Conservation (phyloP, 78 protist species). For the Goniomonas avonlea region DNA sequence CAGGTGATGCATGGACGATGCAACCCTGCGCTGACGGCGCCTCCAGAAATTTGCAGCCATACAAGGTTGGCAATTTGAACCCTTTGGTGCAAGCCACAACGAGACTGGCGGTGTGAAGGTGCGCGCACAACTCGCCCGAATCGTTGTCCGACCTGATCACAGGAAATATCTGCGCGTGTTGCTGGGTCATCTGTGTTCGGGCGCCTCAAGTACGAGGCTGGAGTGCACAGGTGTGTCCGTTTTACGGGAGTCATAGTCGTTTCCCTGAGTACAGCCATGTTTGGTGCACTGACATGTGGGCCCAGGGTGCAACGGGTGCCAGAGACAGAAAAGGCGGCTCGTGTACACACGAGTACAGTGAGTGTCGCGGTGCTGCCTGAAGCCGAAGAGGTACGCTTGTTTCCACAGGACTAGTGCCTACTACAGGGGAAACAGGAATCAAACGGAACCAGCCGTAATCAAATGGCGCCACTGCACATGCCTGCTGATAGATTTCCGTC, state of each 20-base stretch:
- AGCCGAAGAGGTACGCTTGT: slow-evolving; percentile 34
- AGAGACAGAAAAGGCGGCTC: slow-evolving; percentile 69
- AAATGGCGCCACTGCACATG: too few relatives aligned
- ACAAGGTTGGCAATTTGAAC: slow-evolving; percentile 59
- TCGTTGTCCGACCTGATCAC: neutral
- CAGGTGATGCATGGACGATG: slow-evolving; percentile 77
- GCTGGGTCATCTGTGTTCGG: slow-evolving; percentile 44
- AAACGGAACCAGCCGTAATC: too few relatives aligned
- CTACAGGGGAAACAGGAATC: too few relatives aligned
- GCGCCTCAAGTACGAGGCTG: slow-evolving; percentile 57
- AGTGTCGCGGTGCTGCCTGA: slow-evolving; percentile 78
- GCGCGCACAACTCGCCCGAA: neutral
- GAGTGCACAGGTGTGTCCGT: slow-evolving; percentile 80
- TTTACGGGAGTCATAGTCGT: neutral
- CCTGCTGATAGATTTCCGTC: too few relatives aligned
- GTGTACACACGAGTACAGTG: slow-evolving; percentile 78
- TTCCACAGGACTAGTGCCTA: too few relatives aligned
- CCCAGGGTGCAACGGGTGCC: slow-evolving; percentile 85
- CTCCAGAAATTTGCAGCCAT: slow-evolving; percentile 24
- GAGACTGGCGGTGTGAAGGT: slow-evolving; percentile 47
- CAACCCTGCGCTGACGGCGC: slow-evolving; percentile 63
- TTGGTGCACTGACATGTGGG: neutral
- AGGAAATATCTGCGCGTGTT: slow-evolving; percentile 44
- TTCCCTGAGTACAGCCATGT: neutral
- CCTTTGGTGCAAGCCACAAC: neutral